Conservation (phyloP, 371 early-diverging fungal genomes). For the Zychaea mexicana region DNA sequence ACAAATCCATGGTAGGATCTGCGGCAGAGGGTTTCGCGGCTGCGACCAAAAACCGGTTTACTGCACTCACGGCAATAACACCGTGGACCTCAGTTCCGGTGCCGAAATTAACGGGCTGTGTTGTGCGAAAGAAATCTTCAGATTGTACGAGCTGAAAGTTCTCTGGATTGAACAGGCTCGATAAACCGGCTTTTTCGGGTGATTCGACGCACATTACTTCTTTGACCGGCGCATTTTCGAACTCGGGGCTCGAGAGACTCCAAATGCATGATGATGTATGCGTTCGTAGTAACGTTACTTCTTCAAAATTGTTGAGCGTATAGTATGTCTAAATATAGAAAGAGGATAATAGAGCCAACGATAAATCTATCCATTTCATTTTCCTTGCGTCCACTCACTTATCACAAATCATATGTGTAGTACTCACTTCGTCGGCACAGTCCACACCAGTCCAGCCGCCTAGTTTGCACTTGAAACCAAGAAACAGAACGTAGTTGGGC, state of each 20-base stretch:
- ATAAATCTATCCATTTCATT: too few relatives aligned
- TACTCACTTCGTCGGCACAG: constrained; percentile 56
- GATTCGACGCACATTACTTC: constrained; percentile 73
- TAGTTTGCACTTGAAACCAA: constrained; percentile 50
- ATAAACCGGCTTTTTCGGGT: constrained; percentile 35
- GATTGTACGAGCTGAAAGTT: constrained; percentile 61
- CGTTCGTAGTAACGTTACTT: constrained; percentile 49
- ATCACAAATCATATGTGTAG: too few relatives aligned
- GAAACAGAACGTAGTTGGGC: constrained; percentile 60
- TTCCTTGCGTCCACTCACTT: too few relatives aligned
- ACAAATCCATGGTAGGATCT: constrained; percentile 55
- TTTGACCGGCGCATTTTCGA: constrained; percentile 55
- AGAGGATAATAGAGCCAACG: too few relatives aligned
- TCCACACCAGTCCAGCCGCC: constrained; percentile 48
- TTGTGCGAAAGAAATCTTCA: constrained; percentile 65
- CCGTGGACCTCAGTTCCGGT: constrained; percentile 51
- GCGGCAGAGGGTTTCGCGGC: constrained; percentile 57
- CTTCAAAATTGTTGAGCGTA: constrained; percentile 67
- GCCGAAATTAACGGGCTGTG: constrained; percentile 48
- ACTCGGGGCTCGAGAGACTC: constrained; percentile 56
- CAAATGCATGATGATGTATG: constrained; percentile 70
- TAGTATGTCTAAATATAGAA: constrained; percentile 72
- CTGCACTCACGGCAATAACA: constrained; percentile 65
- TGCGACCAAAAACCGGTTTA: constrained; percentile 69
- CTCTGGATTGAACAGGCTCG: constrained; percentile 43